phyloP scores from a whole-genome alignment of 805 yeast species.

The Candida corydali region DNA sequence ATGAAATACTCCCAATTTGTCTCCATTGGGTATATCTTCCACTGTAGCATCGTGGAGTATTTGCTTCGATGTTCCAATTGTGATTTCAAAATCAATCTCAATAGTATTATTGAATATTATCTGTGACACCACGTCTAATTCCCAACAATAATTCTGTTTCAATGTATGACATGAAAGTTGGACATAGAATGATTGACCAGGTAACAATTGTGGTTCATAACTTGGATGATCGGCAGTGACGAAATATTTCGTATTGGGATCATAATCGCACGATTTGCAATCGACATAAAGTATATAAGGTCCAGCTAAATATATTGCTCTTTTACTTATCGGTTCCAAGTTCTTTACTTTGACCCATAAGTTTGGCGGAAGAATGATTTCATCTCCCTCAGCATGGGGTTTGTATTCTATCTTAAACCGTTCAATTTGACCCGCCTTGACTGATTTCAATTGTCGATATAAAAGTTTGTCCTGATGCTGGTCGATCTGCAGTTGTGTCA shows the following conservation, averaged over 20 bases:
- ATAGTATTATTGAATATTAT: constrained; percentile 68
- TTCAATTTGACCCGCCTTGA: constrained; percentile 58
- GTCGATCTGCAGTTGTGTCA: constrained; percentile 8
- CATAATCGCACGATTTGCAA: constrained; percentile 63
- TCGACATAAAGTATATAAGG: constrained; percentile 87
- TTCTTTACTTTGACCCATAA: constrained; percentile 63
- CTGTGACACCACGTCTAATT: constrained; percentile 77
- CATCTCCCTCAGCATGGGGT: constrained; percentile 19
- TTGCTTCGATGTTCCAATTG: constrained; percentile 46
- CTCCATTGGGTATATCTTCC: constrained; percentile 23
- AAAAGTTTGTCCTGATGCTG: constrained; percentile 14
- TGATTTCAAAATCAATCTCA: constrained; percentile 61
- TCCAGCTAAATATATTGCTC: constrained; percentile 86
- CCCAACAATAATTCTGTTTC: constrained; percentile 63
- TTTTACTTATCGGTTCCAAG: constrained; percentile 61
- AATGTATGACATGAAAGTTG: constrained; percentile 64
- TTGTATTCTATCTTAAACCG: constrained; percentile 51
- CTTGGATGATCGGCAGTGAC: constrained; percentile 75
- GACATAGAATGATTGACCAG: constrained; percentile 59
- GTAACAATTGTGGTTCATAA: constrained; percentile 66
- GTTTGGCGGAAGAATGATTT: constrained; percentile 14
- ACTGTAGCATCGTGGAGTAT: constrained; percentile 26
- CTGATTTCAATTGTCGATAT: constrained; percentile 37
- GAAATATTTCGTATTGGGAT: constrained; percentile 48
- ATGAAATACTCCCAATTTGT: constrained; percentile 25